Conservation (phyloP, 2,329 filamentous ascomycete genomes). For the Ophiostoma australiae region DNA sequence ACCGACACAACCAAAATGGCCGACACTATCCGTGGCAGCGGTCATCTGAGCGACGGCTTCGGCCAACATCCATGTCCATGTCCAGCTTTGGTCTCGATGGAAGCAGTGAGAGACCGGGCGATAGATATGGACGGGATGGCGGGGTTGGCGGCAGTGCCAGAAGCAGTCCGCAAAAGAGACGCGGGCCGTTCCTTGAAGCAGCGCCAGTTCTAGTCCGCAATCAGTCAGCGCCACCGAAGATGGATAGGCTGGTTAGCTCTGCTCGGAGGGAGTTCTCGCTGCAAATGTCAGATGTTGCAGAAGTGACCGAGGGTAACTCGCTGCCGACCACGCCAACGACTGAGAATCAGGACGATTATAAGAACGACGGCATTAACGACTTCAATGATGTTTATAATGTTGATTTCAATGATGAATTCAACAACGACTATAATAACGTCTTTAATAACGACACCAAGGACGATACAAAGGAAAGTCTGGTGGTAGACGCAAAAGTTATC, state of each 20-base stretch:
- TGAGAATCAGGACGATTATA: too few relatives aligned
- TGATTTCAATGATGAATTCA: not conserved
- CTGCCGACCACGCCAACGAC: not conserved
- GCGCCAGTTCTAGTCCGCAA: constrained; percentile 16
- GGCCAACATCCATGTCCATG: constrained; percentile 19
- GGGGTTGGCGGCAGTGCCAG: not conserved
- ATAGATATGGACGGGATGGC: not conserved
- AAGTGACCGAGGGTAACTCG: not conserved
- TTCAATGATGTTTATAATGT: not conserved
- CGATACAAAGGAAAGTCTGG: not conserved
- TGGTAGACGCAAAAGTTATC: not conserved
- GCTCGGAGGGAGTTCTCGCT: not conserved
- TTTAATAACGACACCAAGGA: not conserved
- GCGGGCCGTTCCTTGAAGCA: constrained; percentile 4
- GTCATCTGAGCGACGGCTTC: constrained; percentile 21
- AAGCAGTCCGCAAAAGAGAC: constrained; percentile 9
- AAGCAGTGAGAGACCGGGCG: not conserved
- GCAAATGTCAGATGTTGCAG: not conserved
- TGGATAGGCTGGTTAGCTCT: not conserved
- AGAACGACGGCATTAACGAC: not conserved
- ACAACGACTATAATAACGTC: not conserved
- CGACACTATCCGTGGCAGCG: constrained; percentile 23
- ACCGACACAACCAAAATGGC: constrained; percentile 8
- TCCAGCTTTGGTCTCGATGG: not conserved
- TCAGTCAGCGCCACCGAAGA: constrained; percentile 2